Base-by-base conservation (phyloP, 495 filamentous ascomycete species). In the Saxophila tyrrhenica region DNA sequence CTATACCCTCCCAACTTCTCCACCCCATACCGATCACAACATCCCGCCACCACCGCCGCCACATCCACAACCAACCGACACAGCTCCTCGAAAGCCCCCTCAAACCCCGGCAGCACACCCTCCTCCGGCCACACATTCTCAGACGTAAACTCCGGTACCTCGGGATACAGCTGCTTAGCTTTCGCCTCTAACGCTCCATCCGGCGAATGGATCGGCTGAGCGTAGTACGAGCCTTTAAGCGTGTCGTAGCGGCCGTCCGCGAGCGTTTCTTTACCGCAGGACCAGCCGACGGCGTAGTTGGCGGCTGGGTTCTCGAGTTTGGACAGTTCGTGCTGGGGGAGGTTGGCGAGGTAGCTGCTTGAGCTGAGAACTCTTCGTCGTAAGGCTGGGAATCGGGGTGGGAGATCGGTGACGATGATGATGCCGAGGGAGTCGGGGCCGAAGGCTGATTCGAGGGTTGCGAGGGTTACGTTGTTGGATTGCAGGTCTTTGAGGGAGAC, bases 151-250 rank as follows among this genome's bases (percentile, higher is more conserved):
- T 83, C 82, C 0, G 78, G 69, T 24, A 83, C 72, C 21, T 65
- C 57, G 0, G 69, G 69, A 58, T 74, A 76, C 47, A 66, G 56
- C 23, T 50, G n/a, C 2, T 58, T 43, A 8, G 56, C 58, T 23
- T 51, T 54, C n/a, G 48, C 59, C 39, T 70, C 61, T 5, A 62
- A 41, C 41, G 48, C 44, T 5, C 63, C 78, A 48, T 90, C 80
- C 68, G 89, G 95, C n/a, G n/a, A n/a, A 71, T 97, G 96, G 65
- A 90, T 84, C 0, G 59, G 59, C 35, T 62, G 59, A 17, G 51
- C 59, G 67, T 97, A 99, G 75, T 86, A 99, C 17, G 88, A 94
- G 51, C 92, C 92, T 72, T 99, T 99, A 11, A 86, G 77, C 3
- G 85, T 95, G 62, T 99, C 92, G 59, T 89, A 87, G 54, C 84